A percentile compares a stretch with the other conserved stretches of the same genome.
phyloP scores from a whole-genome alignment of 768 basidiomycete genomes.

The Phanerochaete sordida region DNA sequence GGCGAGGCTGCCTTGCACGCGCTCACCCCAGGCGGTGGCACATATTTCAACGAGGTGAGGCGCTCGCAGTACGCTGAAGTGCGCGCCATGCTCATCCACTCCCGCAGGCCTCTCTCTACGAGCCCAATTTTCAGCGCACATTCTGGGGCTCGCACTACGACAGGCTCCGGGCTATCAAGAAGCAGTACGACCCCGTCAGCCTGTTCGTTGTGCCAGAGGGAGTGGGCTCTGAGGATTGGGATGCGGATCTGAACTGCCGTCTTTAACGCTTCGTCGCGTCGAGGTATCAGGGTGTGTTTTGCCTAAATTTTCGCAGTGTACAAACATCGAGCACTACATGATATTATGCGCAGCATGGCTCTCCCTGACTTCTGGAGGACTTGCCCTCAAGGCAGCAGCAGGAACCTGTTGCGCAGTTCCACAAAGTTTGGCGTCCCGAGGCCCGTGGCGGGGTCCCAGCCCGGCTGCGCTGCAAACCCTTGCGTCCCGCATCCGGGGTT shows the following conservation, averaged over 20 bases:
- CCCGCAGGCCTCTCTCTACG: conserved; percentile 39
- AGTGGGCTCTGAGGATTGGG: conserved; percentile 51
- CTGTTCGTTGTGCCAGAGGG: conserved; percentile 45
- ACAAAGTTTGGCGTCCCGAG: conserved; percentile 31
- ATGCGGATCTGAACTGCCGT: conserved; percentile 25
- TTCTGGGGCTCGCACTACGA: conserved; percentile 48
- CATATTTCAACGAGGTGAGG: conserved; percentile 48
- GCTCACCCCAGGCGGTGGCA: conserved; percentile 30
- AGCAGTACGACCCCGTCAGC: conserved; percentile 39
- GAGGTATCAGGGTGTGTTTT: no score
- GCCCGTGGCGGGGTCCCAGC: conserved; percentile 35
- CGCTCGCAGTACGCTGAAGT: not conserved
- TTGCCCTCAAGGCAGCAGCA: not conserved
- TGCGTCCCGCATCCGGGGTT: conserved; percentile 34
- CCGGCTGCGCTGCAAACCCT: conserved; percentile 27
- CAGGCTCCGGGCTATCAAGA: conserved; percentile 39
- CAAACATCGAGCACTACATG: no score
- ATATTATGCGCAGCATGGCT: no score
- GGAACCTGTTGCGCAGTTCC: not conserved
- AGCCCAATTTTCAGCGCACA: conserved; percentile 35
- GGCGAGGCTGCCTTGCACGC: conserved; percentile 28
- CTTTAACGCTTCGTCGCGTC: no score
- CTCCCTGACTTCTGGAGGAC: no score
- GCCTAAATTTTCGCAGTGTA: no score
- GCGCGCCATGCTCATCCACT: not conserved